Evolutionary conservation across 345 rosid species (phyloP).

Genomic region (Raphanus raphanistrum): DNA sequence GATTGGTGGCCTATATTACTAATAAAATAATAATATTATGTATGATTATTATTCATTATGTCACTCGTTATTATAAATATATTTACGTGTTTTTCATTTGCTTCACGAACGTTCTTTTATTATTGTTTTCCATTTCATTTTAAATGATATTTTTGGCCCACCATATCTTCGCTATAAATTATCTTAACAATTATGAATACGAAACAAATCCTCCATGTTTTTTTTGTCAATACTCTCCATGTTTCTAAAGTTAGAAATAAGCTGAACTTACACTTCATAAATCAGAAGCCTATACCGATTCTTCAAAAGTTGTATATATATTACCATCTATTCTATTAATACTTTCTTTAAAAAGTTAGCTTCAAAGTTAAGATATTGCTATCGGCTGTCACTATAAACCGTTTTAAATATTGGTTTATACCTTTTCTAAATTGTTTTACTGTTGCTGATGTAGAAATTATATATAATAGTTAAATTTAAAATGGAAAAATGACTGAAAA

Average conservation of each 20-base stretch:
- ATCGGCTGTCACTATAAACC: background rate
- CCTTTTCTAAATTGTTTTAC: background rate
- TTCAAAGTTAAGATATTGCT: background rate
- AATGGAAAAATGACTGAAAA: background rate
- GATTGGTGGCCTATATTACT: conserved; percentile 37
- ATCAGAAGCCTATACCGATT: background rate
- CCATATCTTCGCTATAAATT: conserved; percentile 26
- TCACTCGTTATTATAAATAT: conserved; percentile 36
- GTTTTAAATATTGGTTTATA: background rate
- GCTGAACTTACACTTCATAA: conserved; percentile 6
- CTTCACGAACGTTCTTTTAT: conserved; percentile 40
- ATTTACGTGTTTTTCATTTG: conserved; percentile 37
- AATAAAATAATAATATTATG: conserved; percentile 9
- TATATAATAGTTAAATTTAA: background rate
- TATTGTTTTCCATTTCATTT: background rate
- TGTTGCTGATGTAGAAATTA: background rate
- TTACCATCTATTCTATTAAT: conserved; percentile 10
- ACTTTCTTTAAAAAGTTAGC: background rate
- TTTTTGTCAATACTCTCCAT: conserved; percentile 14
- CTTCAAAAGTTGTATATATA: background rate
- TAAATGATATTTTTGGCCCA: conserved; percentile 32
- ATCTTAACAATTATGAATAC: conserved; percentile 31
- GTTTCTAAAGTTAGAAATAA: conserved; percentile 20
- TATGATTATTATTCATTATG: conserved; percentile 31
- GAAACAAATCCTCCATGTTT: conserved; percentile 18